phyloP scores from a whole-genome alignment of 139 green algal species.

The Edaphochlamys debaryana region DNA sequence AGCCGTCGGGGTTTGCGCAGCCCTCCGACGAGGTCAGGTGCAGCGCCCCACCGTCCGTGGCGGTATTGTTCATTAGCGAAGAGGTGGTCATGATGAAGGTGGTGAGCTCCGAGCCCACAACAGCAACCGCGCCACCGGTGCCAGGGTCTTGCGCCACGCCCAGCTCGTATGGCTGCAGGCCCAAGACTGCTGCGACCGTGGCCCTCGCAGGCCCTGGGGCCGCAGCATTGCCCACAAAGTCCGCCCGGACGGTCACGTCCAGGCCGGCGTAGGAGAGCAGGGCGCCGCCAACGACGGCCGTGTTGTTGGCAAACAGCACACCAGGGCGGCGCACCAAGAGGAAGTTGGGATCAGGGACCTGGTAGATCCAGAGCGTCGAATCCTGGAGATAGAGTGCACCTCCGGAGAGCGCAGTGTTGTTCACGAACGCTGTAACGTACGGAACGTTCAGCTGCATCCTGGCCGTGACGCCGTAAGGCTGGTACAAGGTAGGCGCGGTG shows the following conservation, averaged over 20 bases:
- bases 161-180: background rate
- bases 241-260: background rate
- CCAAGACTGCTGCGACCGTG: background rate
- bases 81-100: background rate
- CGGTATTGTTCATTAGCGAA: background rate
- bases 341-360: background rate
- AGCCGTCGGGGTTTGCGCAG: background rate
- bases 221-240: background rate
- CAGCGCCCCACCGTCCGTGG: background rate
- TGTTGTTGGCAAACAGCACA: slow-evolving; percentile 21
- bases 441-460: background rate
- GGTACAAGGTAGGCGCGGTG: background rate
- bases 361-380: background rate
- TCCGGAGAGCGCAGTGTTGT: background rate
- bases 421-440: background rate
- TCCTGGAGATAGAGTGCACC: background rate
- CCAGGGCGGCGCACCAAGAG: background rate
- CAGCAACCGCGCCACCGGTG: background rate
- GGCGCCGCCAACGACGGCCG: background rate
- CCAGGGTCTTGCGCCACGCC: background rate
- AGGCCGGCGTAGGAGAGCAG: background rate
- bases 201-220: background rate
- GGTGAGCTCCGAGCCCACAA: background rate
- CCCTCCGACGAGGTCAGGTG: background rate
- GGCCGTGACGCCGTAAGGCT: background rate